A percentile compares a stretch with the other conserved stretches of the same genome.
These are phyloP conservation scores for Suillus spraguei DNA, from an alignment of 768 basidiomycete genomes.

Conservation along the genomic window DNA sequence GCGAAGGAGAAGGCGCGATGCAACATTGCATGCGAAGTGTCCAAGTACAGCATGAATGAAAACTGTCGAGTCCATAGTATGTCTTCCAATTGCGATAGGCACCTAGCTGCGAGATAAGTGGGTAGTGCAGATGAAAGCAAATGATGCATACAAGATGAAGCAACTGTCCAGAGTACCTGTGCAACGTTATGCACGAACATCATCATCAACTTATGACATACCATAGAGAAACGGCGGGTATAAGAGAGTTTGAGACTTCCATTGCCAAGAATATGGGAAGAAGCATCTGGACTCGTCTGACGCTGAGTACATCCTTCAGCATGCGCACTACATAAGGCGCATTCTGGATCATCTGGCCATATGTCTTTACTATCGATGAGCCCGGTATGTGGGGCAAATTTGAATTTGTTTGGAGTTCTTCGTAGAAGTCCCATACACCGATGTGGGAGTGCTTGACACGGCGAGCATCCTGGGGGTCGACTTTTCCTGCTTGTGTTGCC, in stretches of 20 bases:
- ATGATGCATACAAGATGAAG: slow-evolving; percentile 54
- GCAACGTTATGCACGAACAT: neutral
- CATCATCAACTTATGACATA: slow-evolving; percentile 26
- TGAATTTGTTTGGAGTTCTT: slow-evolving; percentile 44
- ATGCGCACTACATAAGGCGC: slow-evolving; percentile 69
- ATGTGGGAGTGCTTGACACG: slow-evolving; percentile 20
- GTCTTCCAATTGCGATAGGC: slow-evolving; percentile 63
- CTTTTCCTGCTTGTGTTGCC: slow-evolving; percentile 22
- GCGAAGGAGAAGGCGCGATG: slow-evolving; percentile 46
- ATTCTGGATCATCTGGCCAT: slow-evolving; percentile 47
- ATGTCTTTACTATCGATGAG: slow-evolving; percentile 47
- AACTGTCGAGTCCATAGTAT: slow-evolving; percentile 56
- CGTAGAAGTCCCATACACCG: slow-evolving; percentile 81
- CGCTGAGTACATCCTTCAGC: slow-evolving; percentile 58
- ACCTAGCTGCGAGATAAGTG: slow-evolving; percentile 42
- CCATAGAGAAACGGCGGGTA: slow-evolving; percentile 70
- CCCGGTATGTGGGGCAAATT: slow-evolving; percentile 42
- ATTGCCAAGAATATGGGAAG: slow-evolving; percentile 48
- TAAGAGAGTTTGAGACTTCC: slow-evolving; percentile 45
- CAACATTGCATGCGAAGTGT: slow-evolving; percentile 53
- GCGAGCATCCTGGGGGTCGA: slow-evolving; percentile 40
- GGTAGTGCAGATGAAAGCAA: slow-evolving; percentile 12
- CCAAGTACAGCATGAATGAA: slow-evolving; percentile 58
- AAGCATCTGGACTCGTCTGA: slow-evolving; percentile 53
- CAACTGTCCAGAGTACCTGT: slow-evolving; percentile 69